Percentiles rank a stretch among this genome's conserved stretches.
These are phyloP conservation scores for Ganoderma sinense DNA, from an alignment of 1,284 basidiomycete species.

Conservation along the genomic window DNA sequence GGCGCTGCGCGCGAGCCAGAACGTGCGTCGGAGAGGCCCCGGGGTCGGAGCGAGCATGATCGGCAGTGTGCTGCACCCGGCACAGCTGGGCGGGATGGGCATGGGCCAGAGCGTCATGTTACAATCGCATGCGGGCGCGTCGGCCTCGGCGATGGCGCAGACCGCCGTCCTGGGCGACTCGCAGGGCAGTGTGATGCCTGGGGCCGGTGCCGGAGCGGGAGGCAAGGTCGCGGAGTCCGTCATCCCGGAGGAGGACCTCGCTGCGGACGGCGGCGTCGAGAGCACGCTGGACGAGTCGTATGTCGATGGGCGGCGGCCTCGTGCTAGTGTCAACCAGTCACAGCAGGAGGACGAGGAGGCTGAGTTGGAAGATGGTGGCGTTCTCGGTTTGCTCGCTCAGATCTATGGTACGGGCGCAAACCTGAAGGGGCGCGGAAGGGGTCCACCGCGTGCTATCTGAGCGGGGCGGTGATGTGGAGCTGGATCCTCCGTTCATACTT, in stretches of 20 bases:
- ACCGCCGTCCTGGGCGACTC: constrained; percentile 78
- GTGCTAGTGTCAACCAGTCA: constrained; percentile 50
- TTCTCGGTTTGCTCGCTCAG: constrained; percentile 78
- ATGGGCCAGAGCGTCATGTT: constrained; percentile 46
- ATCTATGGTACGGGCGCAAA: constrained; percentile 74
- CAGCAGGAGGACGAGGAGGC: constrained; percentile 65
- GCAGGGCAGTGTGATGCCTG: constrained; percentile 56
- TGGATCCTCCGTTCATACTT: background rate
- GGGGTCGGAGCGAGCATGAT: constrained; percentile 42
- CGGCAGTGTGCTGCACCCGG: constrained; percentile 46
- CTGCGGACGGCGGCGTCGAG: constrained; percentile 60
- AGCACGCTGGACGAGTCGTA: constrained; percentile 76
- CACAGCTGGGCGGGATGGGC: constrained; percentile 35
- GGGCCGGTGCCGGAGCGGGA: constrained; percentile 9
- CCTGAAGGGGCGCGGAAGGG: constrained; percentile 42
- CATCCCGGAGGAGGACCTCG: constrained; percentile 55
- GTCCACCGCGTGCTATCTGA: constrained; percentile 55
- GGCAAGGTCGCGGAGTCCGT: constrained; percentile 29
- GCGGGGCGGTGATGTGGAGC: background rate
- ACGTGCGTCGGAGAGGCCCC: constrained; percentile 48
- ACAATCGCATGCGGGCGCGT: constrained; percentile 43
- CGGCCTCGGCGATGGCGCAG: constrained; percentile 57
- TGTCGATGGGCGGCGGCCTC: constrained; percentile 55
- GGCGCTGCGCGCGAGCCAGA: constrained; percentile 75
- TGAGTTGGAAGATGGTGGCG: constrained; percentile 68